Percentiles rank a stretch among this genome's conserved stretches.
phyloP scores from a whole-genome alignment of 2,329 filamentous ascomycete species.

The Biscogniauxia sp. region DNA sequence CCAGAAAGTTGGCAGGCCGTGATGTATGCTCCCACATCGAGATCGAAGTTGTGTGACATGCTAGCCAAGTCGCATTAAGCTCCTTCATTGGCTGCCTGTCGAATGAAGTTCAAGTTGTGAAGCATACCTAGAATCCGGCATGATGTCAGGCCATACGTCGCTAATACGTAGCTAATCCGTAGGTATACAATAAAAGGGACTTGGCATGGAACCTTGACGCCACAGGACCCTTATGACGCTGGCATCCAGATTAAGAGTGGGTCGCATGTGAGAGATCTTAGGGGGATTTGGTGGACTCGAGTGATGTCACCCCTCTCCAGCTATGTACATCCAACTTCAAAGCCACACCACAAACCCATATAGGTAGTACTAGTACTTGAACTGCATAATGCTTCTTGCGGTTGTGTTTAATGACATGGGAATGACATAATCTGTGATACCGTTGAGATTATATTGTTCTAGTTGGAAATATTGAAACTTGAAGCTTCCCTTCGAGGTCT shows the following conservation, averaged over 20 bases:
- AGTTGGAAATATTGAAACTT: no score
- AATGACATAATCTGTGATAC: not conserved
- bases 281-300: not conserved
- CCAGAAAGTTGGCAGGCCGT: no score
- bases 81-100: no score
- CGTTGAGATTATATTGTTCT: no score
- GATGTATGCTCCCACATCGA: no score
- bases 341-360: not conserved
- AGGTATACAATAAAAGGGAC: not conserved
- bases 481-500: not conserved
- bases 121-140: not conserved
- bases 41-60: not conserved
- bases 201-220: not conserved
- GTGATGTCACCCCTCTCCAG: not conserved
- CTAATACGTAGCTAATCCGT: no score
- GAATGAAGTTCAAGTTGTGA: no score
- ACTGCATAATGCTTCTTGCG: not conserved
- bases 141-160: not conserved
- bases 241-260: not conserved
- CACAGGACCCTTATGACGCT: constrained; percentile 8
- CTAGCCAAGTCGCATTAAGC: no score
- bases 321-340: not conserved
- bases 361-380: not conserved
- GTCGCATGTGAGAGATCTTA: not conserved
- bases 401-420: not conserved